These are phyloP conservation scores for Tolypocladium paradoxum DNA, from an alignment of 2,329 filamentous ascomycete genomes.

Conservation along the genomic window DNA sequence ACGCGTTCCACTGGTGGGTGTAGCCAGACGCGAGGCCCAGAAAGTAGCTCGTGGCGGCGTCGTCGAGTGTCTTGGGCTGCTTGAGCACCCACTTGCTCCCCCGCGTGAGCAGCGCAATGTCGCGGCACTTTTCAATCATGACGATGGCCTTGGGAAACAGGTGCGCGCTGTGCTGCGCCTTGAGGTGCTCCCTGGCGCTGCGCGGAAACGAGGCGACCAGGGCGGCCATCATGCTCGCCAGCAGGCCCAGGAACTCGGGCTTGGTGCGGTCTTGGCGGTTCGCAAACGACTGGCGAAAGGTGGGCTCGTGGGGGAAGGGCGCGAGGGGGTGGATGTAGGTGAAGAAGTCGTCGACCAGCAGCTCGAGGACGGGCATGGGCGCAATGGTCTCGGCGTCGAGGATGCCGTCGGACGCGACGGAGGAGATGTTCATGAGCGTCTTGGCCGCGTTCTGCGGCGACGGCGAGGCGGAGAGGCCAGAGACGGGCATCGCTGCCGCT, in stretches of 20 bases:
- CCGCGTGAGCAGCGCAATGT: slow-evolving; percentile 56
- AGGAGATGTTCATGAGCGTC: slow-evolving; percentile 34
- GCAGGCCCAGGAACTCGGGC: slow-evolving; percentile 56
- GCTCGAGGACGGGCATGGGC: slow-evolving; percentile 54
- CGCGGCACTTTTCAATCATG: slow-evolving; percentile 60
- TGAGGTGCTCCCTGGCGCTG: slow-evolving; percentile 58
- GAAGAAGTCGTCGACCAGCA: slow-evolving; percentile 72
- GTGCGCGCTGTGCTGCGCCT: slow-evolving; percentile 50
- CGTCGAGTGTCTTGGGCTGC: slow-evolving; percentile 37
- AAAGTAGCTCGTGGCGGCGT: slow-evolving; percentile 66
- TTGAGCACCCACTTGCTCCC: slow-evolving; percentile 41
- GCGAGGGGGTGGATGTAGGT: slow-evolving; percentile 69
- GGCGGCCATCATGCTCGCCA: slow-evolving; percentile 63
- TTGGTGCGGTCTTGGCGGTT: slow-evolving; percentile 56
- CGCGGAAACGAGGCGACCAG: slow-evolving; percentile 70
- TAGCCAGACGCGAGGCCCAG: slow-evolving; percentile 57
- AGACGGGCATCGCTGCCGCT: slow-evolving; percentile 4
- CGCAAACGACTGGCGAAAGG: slow-evolving; percentile 59
- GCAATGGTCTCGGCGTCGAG: slow-evolving; percentile 60
- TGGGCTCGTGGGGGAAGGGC: slow-evolving; percentile 70
- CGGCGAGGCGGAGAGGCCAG: slow-evolving; percentile 17
- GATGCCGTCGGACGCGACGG: slow-evolving; percentile 23
- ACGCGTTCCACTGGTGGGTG: slow-evolving; percentile 55
- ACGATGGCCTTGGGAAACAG: slow-evolving; percentile 58
- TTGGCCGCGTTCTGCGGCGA: slow-evolving; percentile 37